Conservation (phyloP, 257 asterid species). For the Plectranthus barbatus region DNA sequence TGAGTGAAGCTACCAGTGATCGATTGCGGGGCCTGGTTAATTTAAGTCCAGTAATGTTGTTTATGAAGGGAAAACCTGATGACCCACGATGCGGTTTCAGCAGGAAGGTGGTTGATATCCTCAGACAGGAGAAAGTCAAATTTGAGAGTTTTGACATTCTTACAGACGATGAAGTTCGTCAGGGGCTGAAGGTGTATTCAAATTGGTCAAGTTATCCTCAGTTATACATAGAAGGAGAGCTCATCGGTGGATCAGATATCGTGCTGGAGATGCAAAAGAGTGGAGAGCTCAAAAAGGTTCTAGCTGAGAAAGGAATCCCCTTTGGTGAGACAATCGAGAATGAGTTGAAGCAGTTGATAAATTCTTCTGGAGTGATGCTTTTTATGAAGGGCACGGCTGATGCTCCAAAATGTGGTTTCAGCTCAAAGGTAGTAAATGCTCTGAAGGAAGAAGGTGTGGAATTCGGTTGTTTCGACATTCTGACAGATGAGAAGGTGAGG, state of each 20-base stretch:
- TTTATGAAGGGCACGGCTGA: slow-evolving; percentile 91
- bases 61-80: slow-evolving; percentile 84
- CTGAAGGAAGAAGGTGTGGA: slow-evolving; percentile 58
- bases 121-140: slow-evolving; percentile 58
- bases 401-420: slow-evolving; percentile 78
- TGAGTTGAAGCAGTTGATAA: slow-evolving; percentile 50
- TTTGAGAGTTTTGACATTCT: slow-evolving; percentile 83
- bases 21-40: slow-evolving; percentile 48
- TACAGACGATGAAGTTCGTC: slow-evolving; percentile 81
- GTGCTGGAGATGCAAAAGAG: slow-evolving; percentile 97
- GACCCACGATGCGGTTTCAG: slow-evolving; percentile 94
- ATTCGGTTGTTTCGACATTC: slow-evolving; percentile 82
- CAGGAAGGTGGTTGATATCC: slow-evolving; percentile 81
- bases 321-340: slow-evolving; percentile 37
- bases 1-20: slow-evolving; percentile 44
- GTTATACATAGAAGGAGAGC: slow-evolving; percentile 77
- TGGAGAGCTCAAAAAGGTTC: slow-evolving; percentile 74
- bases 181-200: slow-evolving; percentile 88
- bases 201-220: slow-evolving; percentile 98
- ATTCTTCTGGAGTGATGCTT: slow-evolving; percentile 62
- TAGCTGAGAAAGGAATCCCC: slow-evolving; percentile 59
- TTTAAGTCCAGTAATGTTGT: slow-evolving; percentile 65
- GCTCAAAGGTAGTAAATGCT: slow-evolving; percentile 84
- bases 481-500: slow-evolving; percentile 80
- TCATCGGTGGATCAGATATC: slow-evolving; percentile 94